A percentile compares a stretch with the other conserved stretches of the same genome.
Conservation (phyloP, 2,329 filamentous ascomycete genomes). For the Calonectria hongkongensis region DNA sequence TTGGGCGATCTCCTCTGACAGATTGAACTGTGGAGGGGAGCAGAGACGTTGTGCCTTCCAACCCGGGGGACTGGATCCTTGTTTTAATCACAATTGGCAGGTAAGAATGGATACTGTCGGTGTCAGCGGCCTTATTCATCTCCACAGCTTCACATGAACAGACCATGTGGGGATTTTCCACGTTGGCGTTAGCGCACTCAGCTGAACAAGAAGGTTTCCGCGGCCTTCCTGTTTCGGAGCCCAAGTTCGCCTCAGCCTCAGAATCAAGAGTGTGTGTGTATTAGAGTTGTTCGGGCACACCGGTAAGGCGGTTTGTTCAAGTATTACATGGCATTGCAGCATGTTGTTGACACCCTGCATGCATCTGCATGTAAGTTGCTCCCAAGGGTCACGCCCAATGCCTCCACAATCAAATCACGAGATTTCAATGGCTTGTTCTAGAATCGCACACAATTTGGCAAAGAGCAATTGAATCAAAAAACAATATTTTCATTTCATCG, state of each 20-base stretch:
- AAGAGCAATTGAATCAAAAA: neutral
- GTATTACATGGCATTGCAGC: neutral
- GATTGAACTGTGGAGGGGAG: constrained; percentile 3
- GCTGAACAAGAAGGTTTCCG: constrained; percentile 24
- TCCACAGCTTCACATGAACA: constrained; percentile 23
- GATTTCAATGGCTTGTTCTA: neutral
- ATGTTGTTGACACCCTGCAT: neutral
- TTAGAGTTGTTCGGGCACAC: neutral
- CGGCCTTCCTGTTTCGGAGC: constrained; percentile 21
- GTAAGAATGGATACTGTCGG: constrained; percentile 20
- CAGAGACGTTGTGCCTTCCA: constrained; percentile 9
- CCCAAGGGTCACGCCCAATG: neutral
- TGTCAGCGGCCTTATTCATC: constrained; percentile 12
- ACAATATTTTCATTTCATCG: constrained; percentile 10
- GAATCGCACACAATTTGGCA: neutral
- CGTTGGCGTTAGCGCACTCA: neutral
- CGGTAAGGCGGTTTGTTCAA: neutral
- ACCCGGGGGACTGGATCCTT: constrained; percentile 20
- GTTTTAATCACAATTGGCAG: constrained; percentile 27
- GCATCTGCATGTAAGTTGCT: neutral
- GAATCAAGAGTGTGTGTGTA: too few species aligned
- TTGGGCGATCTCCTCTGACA: constrained; percentile 4
- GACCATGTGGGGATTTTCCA: constrained; percentile 23
- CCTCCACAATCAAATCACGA: neutral
- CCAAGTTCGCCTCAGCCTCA: neutral